Evolutionary conservation across 805 yeast species (phyloP).

Genomic region (Maudiozyma serrabonitensis): DNA sequence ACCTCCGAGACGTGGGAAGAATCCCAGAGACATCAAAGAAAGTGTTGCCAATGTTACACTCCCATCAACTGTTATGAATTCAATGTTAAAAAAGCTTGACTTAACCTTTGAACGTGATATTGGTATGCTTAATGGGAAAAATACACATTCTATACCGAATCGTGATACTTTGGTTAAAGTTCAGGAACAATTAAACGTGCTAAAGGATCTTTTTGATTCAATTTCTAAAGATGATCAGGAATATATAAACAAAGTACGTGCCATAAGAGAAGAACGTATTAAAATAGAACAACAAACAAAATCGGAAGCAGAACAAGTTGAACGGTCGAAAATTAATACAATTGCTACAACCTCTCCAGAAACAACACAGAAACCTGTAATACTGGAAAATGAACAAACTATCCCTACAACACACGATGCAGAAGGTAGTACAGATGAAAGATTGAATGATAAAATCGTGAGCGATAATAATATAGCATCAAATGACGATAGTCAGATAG

Average conservation of each 20-base stretch:
- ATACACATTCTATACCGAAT: constrained; percentile 35
- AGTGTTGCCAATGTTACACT: constrained; percentile 22
- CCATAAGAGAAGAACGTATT: constrained; percentile 7
- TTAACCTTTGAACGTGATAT: constrained; percentile 48
- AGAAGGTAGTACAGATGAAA: background rate
- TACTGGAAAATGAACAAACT: background rate
- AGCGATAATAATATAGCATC: background rate
- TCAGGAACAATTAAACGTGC: constrained; percentile 28
- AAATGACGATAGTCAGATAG: background rate
- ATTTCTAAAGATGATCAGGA: constrained; percentile 18
- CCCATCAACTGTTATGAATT: constrained; percentile 38
- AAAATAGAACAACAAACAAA: background rate
- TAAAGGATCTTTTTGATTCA: constrained; percentile 15
- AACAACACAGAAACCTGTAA: no score
- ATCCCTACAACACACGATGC: background rate
- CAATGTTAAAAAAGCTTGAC: constrained; percentile 42
- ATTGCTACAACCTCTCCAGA: no score
- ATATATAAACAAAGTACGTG: constrained; percentile 11
- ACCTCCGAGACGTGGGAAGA: constrained; percentile 22
- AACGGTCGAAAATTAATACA: background rate
- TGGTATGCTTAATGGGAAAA: constrained; percentile 54
- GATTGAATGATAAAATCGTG: background rate
- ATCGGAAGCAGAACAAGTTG: background rate
- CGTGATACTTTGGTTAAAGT: constrained; percentile 36
- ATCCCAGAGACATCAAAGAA: constrained; percentile 7